Conservation (phyloP, 2,329 filamentous ascomycete genomes). For the Juglanconis sp. region DNA sequence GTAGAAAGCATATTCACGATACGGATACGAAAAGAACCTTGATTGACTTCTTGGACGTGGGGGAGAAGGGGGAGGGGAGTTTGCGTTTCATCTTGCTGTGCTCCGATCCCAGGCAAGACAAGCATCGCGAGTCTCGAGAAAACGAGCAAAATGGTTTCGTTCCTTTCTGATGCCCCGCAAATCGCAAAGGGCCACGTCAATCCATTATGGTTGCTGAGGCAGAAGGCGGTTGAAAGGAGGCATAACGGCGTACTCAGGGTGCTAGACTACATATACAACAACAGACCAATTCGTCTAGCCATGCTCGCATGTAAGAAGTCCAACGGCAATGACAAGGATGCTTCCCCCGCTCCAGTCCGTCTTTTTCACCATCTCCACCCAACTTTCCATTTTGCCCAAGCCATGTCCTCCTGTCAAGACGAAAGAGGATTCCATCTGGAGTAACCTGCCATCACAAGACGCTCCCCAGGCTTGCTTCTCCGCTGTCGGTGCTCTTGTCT, state of each 20-base stretch:
- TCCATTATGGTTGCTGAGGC: neutral
- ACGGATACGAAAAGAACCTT: neutral
- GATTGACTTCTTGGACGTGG: neutral
- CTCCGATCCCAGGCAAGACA: neutral
- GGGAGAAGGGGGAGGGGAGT: neutral
- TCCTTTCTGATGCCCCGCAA: neutral
- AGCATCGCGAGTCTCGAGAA: no score
- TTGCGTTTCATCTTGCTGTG: neutral
- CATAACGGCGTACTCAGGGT: neutral
- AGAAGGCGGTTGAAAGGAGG: neutral
- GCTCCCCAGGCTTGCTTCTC: neutral
- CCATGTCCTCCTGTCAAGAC: neutral
- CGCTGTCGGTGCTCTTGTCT: neutral
- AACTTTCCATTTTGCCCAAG: neutral
- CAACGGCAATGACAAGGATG: neutral
- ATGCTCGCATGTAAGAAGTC: neutral
- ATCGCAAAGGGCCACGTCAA: neutral
- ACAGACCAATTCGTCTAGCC: neutral
- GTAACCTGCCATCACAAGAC: neutral
- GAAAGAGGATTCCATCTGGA: neutral
- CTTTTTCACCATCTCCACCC: neutral
- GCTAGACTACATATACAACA: neutral
- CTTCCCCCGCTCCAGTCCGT: neutral
- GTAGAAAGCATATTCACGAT: neutral
- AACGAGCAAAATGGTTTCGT: neutral